These are phyloP conservation scores for Ophiostoma novo-ulmi DNA, from an alignment of 2,329 filamentous ascomycete species.

Conservation along the genomic window DNA sequence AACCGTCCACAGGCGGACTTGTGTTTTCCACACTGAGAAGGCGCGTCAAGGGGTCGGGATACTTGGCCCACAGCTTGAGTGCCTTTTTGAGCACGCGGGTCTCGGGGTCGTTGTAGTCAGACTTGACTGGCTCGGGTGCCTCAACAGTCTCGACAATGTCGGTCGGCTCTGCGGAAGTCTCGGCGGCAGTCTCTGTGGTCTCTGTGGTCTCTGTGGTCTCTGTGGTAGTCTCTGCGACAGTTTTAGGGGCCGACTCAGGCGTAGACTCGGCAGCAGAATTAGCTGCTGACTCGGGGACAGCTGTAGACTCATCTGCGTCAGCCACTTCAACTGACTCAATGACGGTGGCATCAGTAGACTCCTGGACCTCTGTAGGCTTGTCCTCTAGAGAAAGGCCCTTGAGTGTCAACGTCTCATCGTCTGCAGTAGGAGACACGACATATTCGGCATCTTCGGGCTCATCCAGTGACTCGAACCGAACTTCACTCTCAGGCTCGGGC, in stretches of 20 bases:
- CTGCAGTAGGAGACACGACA: conserved; percentile 23
- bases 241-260: background rate
- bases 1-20: conserved; percentile 62
- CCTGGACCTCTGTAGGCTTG: background rate
- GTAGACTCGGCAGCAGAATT: background rate
- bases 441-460: background rate
- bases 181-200: background rate
- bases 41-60: conserved; percentile 51
- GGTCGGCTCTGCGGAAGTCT: background rate
- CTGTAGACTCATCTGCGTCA: background rate
- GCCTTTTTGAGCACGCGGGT: conserved; percentile 49
- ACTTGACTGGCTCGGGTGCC: conserved; percentile 11
- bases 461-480: background rate
- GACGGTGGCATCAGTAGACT: background rate
- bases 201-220: background rate
- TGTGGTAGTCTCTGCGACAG: background rate
- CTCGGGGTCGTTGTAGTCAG: conserved; percentile 46
- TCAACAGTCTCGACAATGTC: background rate
- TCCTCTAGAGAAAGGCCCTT: conserved; percentile 22
- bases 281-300: background rate
- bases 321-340: background rate
- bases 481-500: background rate
- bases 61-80: conserved; percentile 60
- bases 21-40: conserved; percentile 59
- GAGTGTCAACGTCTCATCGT: conserved; percentile 29